phyloP scores from a whole-genome alignment of 139 green algal genomes.

The Ettlia oleoabundans region DNA sequence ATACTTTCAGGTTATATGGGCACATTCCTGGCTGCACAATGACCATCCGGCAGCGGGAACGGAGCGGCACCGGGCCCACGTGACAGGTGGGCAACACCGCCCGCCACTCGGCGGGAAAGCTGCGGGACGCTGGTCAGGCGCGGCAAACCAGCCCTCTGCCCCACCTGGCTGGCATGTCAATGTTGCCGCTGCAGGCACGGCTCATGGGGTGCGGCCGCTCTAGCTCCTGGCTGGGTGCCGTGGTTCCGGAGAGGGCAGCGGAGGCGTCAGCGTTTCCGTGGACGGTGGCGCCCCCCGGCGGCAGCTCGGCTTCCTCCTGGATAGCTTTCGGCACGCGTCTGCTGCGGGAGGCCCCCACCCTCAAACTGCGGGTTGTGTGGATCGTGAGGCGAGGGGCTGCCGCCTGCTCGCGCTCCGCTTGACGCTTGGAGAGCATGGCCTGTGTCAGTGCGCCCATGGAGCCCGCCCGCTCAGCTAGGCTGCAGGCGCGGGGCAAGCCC shows the following conservation, averaged over 20 bases:
- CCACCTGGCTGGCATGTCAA: constrained; percentile 13
- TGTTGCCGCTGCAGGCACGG: constrained; percentile 22
- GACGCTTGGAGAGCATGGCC: background rate
- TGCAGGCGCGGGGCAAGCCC: background rate
- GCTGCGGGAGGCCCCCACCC: background rate
- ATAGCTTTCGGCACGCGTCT: background rate
- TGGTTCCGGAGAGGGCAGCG: background rate
- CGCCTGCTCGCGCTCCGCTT: background rate
- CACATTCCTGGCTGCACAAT: too few relatives aligned
- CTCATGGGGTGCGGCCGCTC: background rate
- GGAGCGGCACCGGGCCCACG: too few relatives aligned
- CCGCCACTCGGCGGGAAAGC: too few relatives aligned
- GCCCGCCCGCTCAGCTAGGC: background rate
- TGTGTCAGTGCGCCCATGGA: background rate
- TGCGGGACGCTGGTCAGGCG: background rate
- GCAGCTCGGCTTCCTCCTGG: background rate
- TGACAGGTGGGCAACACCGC: too few relatives aligned
- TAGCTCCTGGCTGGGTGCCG: background rate
- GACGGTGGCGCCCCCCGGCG: background rate
- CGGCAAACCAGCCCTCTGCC: background rate
- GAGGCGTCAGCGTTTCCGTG: background rate
- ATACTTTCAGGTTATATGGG: too few relatives aligned
- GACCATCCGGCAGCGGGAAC: too few relatives aligned
- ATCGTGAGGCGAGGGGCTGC: constrained; percentile 11
- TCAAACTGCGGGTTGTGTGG: background rate